A percentile compares a stretch with the other conserved stretches of the same genome.
phyloP scores from a whole-genome alignment of 257 asterid species.

The Nicotiana sylvestris region DNA sequence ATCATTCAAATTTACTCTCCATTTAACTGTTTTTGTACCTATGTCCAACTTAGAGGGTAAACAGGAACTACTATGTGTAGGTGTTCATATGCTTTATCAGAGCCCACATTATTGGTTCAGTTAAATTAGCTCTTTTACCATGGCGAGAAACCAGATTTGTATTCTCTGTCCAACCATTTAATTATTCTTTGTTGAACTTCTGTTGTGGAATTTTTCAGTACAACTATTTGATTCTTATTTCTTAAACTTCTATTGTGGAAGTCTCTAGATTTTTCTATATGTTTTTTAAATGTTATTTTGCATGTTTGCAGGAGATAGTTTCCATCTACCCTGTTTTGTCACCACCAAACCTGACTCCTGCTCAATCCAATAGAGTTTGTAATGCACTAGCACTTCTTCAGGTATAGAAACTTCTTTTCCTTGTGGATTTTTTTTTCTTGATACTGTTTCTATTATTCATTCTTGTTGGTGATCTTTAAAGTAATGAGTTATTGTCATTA shows the following conservation, averaged over 20 bases:
- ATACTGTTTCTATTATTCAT: not conserved
- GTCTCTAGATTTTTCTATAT: constrained; percentile 12
- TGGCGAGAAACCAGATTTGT: not conserved
- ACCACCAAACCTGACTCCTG: constrained; percentile 28
- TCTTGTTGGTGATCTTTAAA: not conserved
- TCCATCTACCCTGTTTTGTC: constrained; percentile 30
- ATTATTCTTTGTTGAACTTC: not conserved
- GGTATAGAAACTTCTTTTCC: constrained; percentile 20
- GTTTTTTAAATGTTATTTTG: not conserved
- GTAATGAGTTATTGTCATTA: not conserved
- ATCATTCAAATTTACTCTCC: not conserved
- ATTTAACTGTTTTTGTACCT: not conserved
- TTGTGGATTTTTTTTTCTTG: not conserved
- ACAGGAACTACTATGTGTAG: not conserved
- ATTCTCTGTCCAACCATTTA: not conserved
- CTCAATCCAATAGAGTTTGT: constrained; percentile 32
- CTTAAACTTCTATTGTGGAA: not conserved
- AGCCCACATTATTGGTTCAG: not conserved
- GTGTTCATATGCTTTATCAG: not conserved
- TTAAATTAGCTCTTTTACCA: not conserved
- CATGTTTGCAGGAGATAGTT: constrained; percentile 30
- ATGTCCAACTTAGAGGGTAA: not conserved
- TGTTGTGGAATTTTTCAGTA: not conserved
- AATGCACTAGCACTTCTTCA: constrained; percentile 41
- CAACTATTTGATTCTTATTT: not conserved